Conservation (phyloP, 441 rosid species). For the Capsella rubella region DNA sequence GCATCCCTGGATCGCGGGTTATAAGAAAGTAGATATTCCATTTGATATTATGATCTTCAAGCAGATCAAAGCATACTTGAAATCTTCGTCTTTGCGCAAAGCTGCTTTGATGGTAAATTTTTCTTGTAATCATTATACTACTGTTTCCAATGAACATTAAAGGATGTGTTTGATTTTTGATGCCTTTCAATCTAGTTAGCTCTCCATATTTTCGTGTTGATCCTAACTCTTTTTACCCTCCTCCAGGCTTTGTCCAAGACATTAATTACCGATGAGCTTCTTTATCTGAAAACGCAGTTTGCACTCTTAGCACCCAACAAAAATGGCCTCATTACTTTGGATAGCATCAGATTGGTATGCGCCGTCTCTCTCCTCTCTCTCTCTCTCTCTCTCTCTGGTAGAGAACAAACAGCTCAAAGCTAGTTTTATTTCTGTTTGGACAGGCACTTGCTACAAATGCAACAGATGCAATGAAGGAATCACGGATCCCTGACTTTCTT, state of each 20-base stretch:
- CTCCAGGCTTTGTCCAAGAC: conserved; percentile 91
- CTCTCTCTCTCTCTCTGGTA: conserved; percentile 13
- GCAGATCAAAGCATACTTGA: conserved; percentile 81
- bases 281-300: conserved; percentile 78
- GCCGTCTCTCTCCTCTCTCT: neutral
- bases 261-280: conserved; percentile 63
- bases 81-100: conserved; percentile 83
- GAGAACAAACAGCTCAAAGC: conserved; percentile 32
- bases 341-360: conserved; percentile 68
- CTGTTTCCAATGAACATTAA: neutral
- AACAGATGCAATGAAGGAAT: conserved; percentile 94
- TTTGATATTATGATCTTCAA: conserved; percentile 80
- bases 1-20: conserved; percentile 88
- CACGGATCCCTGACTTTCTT: conserved; percentile 75
- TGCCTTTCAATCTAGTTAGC: conserved; percentile 9
- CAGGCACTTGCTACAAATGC: conserved; percentile 84
- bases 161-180: neutral
- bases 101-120: conserved; percentile 89
- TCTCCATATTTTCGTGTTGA: conserved; percentile 8
- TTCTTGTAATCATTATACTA: conserved; percentile 2
- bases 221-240: conserved; percentile 17
- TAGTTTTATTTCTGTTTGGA: conserved; percentile 37
- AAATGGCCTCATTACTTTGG: conserved; percentile 67
- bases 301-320: conserved; percentile 71
- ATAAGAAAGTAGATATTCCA: conserved; percentile 61